Conservation (phyloP, 2,329 filamentous ascomycete genomes). For the Scedosporium dehoogii region DNA sequence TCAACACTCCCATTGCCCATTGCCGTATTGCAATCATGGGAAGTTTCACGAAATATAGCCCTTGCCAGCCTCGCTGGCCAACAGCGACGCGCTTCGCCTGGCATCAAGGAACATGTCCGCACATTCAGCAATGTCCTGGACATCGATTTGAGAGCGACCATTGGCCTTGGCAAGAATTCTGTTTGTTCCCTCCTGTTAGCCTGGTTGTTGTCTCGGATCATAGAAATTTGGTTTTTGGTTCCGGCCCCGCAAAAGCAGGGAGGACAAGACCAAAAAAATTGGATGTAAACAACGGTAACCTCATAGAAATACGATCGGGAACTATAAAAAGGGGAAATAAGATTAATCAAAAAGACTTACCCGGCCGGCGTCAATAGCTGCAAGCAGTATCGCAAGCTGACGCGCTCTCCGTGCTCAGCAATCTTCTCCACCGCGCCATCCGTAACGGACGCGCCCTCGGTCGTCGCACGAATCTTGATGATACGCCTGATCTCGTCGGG, state of each 20-base stretch:
- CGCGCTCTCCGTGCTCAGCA: slow-evolving; percentile 74
- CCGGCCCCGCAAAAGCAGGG: not conserved
- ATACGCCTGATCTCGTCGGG: slow-evolving; percentile 88
- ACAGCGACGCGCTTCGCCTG: slow-evolving; percentile 62
- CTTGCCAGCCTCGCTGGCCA: slow-evolving; percentile 51
- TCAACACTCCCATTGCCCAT: no score
- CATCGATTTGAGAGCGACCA: slow-evolving; percentile 65
- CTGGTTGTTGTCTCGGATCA: not conserved
- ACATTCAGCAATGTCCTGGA: slow-evolving; percentile 69
- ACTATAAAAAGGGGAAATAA: slow-evolving; percentile 6
- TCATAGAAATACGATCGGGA: not conserved
- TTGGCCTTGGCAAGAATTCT: slow-evolving; percentile 83
- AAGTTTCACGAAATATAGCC: slow-evolving; percentile 51
- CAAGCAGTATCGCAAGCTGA: slow-evolving; percentile 85
- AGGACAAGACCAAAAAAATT: not conserved
- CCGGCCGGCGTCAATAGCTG: slow-evolving; percentile 82
- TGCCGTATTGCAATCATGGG: not conserved
- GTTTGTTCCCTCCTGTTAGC: slow-evolving; percentile 12
- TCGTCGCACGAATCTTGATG: slow-evolving; percentile 72
- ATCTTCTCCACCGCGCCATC: slow-evolving; percentile 82
- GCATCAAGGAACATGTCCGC: slow-evolving; percentile 79
- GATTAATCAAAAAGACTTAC: slow-evolving; percentile 27
- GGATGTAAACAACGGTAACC: slow-evolving; percentile 5
- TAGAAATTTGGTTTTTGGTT: not conserved
- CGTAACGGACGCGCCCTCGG: slow-evolving; percentile 68